Conservation (phyloP, 495 filamentous ascomycete genomes). For the Neurospora sublineolata region DNA sequence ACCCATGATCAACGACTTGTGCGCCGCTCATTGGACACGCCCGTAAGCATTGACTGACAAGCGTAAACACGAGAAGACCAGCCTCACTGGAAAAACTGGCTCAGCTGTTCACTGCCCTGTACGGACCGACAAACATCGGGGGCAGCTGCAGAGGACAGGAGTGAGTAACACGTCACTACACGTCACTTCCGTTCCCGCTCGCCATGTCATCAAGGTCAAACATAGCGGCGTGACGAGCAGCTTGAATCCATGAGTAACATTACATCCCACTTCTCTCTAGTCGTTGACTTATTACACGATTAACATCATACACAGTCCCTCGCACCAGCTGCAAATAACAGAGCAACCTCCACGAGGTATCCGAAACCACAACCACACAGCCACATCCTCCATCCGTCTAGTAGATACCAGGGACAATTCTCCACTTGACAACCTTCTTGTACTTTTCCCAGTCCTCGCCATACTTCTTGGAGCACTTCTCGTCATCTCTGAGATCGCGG, state of each 20-base stretch:
- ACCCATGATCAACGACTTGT: not conserved
- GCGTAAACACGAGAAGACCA: not conserved
- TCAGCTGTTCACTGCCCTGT: not conserved
- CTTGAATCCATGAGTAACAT: not conserved
- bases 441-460: constrained; percentile 91
- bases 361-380: not conserved
- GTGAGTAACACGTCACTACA: not conserved
- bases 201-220: not conserved
- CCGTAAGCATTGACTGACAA: not conserved
- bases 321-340: not conserved
- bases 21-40: not conserved
- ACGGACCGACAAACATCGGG: not conserved
- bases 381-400: constrained; percentile 24
- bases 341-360: not conserved
- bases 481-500: constrained; percentile 82
- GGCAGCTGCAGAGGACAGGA: not conserved
- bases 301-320: not conserved
- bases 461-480: constrained; percentile 87
- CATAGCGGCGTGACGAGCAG: not conserved
- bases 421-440: constrained; percentile 66
- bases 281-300: not conserved
- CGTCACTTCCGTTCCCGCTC: not conserved
- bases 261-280: not conserved
- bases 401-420: constrained; percentile 88
- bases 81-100: not conserved